These are phyloP conservation scores for Cardamine occulta DNA, from an alignment of 345 rosid species.

Conservation along the genomic window DNA sequence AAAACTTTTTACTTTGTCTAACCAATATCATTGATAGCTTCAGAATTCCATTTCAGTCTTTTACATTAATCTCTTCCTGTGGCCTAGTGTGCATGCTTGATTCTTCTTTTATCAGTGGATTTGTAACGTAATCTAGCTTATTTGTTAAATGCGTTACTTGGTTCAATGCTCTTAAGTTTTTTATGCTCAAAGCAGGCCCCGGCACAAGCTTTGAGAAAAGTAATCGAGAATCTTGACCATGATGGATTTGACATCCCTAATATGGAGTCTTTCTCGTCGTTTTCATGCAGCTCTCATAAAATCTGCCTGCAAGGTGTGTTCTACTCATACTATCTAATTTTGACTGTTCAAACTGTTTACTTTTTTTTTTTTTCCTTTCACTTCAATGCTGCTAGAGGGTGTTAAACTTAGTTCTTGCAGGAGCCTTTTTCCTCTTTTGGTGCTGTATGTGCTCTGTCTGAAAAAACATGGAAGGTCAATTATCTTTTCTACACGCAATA, in stretches of 20 bases:
- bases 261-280: slow-evolving; percentile 83
- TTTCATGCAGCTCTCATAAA: slow-evolving; percentile 75
- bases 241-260: slow-evolving; percentile 83
- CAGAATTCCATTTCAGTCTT: neutral
- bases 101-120: slow-evolving; percentile 1
- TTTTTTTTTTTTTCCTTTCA: neutral
- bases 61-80: neutral
- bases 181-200: slow-evolving; percentile 74
- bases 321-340: slow-evolving; percentile 28
- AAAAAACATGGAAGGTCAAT: slow-evolving; percentile 87
- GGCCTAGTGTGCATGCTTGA: neutral
- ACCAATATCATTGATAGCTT: slow-evolving; percentile 1
- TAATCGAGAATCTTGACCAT: slow-evolving; percentile 80
- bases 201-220: slow-evolving; percentile 74
- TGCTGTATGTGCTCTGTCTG: slow-evolving; percentile 80
- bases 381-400: slow-evolving; percentile 18
- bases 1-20: neutral
- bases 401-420: slow-evolving; percentile 51
- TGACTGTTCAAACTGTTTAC: slow-evolving; percentile 12
- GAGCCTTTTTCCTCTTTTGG: slow-evolving; percentile 93
- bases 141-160: neutral
- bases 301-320: slow-evolving; percentile 81
- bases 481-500: slow-evolving; percentile 87
- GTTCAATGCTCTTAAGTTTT: neutral
- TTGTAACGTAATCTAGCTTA: neutral